Conservation (phyloP, 2,329 filamentous ascomycete genomes). For the Stachybotrys echinatus region DNA sequence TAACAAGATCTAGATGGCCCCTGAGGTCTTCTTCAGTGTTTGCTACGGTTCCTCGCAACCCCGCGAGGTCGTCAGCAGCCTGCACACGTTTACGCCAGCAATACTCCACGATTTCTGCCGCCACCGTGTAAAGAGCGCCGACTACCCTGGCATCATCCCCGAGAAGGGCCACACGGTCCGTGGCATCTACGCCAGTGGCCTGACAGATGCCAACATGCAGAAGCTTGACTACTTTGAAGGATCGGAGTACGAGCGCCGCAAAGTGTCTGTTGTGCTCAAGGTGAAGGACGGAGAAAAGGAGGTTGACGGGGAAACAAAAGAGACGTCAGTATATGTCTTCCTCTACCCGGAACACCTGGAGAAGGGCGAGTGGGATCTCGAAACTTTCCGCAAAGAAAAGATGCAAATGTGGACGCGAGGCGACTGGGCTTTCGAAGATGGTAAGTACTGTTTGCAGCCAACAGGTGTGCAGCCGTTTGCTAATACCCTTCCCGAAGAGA, state of each 20-base stretch:
- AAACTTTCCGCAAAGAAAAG: slow-evolving; percentile 75
- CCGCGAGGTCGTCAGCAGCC: slow-evolving; percentile 41
- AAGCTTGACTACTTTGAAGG: slow-evolving; percentile 84
- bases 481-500: background rate
- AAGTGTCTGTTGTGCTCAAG: slow-evolving; percentile 48
- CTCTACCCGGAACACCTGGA: slow-evolving; percentile 51
- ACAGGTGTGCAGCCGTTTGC: background rate
- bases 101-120: slow-evolving; percentile 71
- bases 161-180: slow-evolving; percentile 55
- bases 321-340: slow-evolving; percentile 63
- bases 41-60: slow-evolving; percentile 58
- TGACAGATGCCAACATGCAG: slow-evolving; percentile 70
- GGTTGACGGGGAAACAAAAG: slow-evolving; percentile 38
- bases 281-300: slow-evolving; percentile 31
- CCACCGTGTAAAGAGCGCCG: slow-evolving; percentile 59
- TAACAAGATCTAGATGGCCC: slow-evolving; percentile 62
- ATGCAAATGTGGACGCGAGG: slow-evolving; percentile 49
- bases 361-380: slow-evolving; percentile 79
- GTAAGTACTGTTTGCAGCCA: too few relatives aligned
- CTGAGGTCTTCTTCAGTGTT: slow-evolving; percentile 78
- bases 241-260: slow-evolving; percentile 58
- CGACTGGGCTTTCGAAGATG: slow-evolving; percentile 37
- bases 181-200: slow-evolving; percentile 70
- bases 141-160: slow-evolving; percentile 76
- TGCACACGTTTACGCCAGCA: slow-evolving; percentile 66